These are phyloP conservation scores for Aspergillus niger DNA, from an alignment of 2,329 filamentous ascomycete species.

Conservation along the genomic window DNA sequence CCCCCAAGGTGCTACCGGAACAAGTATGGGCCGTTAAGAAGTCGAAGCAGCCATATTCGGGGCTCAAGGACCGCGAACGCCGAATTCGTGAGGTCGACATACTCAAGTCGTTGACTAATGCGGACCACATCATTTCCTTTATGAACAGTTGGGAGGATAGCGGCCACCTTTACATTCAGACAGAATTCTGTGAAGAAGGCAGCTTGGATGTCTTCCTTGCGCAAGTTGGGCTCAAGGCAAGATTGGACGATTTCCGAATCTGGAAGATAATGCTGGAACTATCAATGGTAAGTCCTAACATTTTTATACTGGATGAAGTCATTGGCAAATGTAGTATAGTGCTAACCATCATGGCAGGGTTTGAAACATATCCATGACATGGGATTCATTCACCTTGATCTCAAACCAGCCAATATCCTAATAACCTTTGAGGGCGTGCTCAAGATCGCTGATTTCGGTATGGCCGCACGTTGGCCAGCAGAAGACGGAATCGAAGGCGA, in stretches of 20 bases:
- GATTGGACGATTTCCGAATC: conserved; percentile 94
- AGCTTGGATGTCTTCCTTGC: conserved; percentile 83
- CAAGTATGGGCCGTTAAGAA: conserved; percentile 92
- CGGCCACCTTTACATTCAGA: conserved; percentile 90
- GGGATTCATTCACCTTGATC: conserved; percentile 72
- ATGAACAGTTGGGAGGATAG: conserved; percentile 86
- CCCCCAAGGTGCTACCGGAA: conserved; percentile 57
- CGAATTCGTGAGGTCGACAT: conserved; percentile 84
- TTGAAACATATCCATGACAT: conserved; percentile 86
- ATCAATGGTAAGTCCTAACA: conserved; percentile 61
- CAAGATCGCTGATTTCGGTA: conserved; percentile 68
- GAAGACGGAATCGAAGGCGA: conserved; percentile 79
- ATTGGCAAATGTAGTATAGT: not conserved
- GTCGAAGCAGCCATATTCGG: conserved; percentile 75
- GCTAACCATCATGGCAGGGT: conserved; percentile 59
- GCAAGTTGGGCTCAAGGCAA: conserved; percentile 78
- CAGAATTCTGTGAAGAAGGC: conserved; percentile 93
- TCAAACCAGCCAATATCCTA: conserved; percentile 67
- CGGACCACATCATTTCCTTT: conserved; percentile 83
- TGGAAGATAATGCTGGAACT: conserved; percentile 96
- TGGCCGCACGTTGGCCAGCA: conserved; percentile 78
- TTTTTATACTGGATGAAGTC: not conserved
- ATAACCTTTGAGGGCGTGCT: conserved; percentile 67
- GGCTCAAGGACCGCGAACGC: conserved; percentile 74
- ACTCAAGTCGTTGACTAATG: conserved; percentile 72